A percentile compares a stretch with the other conserved stretches of the same genome.
Evolutionary conservation across 2,329 filamentous ascomycete species (phyloP).

Genomic region (Aureobasidium sp.): DNA sequence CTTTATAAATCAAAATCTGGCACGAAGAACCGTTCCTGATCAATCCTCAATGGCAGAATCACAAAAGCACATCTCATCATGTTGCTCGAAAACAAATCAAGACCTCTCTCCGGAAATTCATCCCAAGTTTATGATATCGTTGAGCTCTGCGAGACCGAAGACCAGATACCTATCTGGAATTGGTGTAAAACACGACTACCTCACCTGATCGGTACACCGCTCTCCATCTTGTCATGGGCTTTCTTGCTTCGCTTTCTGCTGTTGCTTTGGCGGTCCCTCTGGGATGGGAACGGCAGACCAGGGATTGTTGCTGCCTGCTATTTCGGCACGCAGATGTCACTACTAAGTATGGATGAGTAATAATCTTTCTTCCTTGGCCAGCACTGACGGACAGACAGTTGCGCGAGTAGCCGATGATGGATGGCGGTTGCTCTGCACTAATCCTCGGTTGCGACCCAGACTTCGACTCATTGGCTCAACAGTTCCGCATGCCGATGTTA

Average conservation of each 20-base stretch:
- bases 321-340: neutral
- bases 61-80: neutral
- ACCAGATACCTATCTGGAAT: neutral
- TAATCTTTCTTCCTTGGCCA: neutral
- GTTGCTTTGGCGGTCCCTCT: neutral
- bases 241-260: conserved; percentile 5
- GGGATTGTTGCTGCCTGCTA: conserved; percentile 1
- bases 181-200: neutral
- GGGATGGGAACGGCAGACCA: neutral
- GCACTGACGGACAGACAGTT: neutral
- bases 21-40: neutral
- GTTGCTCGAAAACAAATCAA: neutral
- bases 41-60: neutral
- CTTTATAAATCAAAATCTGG: neutral
- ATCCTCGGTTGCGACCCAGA: neutral
- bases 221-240: conserved; percentile 5
- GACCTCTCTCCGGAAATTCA: neutral
- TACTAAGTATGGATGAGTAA: neutral
- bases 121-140: neutral
- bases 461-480: neutral
- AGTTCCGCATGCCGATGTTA: conserved; percentile 29
- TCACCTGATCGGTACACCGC: conserved; percentile 4
- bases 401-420: conserved; percentile 1
- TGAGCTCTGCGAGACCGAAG: neutral
- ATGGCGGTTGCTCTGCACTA: conserved; percentile 2